A percentile compares a stretch with the other conserved stretches of the same genome.
phyloP scores from a whole-genome alignment of 306 rosid species.

The Fragaria vesca region DNA sequence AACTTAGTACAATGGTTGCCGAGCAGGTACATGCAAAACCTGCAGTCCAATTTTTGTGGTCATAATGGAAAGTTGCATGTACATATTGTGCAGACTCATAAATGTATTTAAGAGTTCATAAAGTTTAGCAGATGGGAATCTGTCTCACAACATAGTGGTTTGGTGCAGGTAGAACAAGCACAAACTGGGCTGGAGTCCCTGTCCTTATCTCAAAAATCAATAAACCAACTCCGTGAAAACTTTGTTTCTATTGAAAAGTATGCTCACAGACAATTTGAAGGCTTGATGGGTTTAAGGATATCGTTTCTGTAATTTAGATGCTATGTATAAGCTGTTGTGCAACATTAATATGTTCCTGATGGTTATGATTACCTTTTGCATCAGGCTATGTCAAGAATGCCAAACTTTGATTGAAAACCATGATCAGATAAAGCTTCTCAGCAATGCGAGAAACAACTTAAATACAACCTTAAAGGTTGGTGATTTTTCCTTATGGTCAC shows the following conservation, averaged over 20 bases:
- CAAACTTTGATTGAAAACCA: constrained; percentile 93
- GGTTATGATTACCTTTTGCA: constrained; percentile 28
- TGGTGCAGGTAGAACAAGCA: constrained; percentile 88
- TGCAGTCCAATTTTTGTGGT: not conserved
- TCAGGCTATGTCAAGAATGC: constrained; percentile 91
- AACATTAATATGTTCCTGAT: not conserved
- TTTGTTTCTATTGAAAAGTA: constrained; percentile 91
- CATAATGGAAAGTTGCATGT: not conserved
- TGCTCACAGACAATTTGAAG: constrained; percentile 33
- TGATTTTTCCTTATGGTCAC: constrained; percentile 12
- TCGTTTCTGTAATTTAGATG: constrained; percentile 7
- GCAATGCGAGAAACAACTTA: constrained; percentile 95
- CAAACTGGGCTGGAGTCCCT: constrained; percentile 84
- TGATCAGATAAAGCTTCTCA: constrained; percentile 97
- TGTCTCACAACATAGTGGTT: constrained; percentile 20
- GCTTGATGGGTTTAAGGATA: constrained; percentile 18
- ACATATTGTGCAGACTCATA: not conserved
- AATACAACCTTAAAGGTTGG: constrained; percentile 90
- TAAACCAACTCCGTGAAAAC: constrained; percentile 80
- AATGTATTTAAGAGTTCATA: constrained; percentile 24
- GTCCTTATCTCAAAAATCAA: constrained; percentile 59
- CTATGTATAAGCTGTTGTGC: not conserved
- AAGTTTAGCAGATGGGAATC: constrained; percentile 3
- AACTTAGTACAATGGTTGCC: constrained; percentile 95
- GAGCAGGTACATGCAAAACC: constrained; percentile 62